Conservation (phyloP, 2,329 filamentous ascomycete genomes). For the Knufia fluminis region DNA sequence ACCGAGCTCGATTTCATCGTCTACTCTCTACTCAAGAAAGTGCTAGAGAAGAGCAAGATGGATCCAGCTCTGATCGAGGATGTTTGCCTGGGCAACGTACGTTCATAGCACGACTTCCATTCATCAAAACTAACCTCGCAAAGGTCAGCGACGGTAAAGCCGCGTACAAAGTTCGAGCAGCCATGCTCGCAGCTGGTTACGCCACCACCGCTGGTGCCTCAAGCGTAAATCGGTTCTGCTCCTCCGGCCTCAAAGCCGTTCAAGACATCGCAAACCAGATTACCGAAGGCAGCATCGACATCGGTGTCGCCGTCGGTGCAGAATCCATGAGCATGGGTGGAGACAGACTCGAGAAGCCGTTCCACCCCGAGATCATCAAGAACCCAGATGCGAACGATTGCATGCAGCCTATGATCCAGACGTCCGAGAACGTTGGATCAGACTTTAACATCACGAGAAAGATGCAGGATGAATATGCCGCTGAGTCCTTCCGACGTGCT, state of each 20-base stretch:
- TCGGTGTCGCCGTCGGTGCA: conserved; percentile 79
- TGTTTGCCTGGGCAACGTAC: conserved; percentile 83
- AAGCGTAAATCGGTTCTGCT: conserved; percentile 92
- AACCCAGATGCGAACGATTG: conserved; percentile 75
- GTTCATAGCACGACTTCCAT: conserved; percentile 23
- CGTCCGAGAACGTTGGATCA: conserved; percentile 84
- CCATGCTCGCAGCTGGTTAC: conserved; percentile 82
- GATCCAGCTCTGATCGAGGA: conserved; percentile 79
- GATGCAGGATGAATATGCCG: conserved; percentile 73
- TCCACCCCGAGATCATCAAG: conserved; percentile 65
- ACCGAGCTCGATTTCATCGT: conserved; percentile 79
- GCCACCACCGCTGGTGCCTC: conserved; percentile 78
- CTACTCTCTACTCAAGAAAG: conserved; percentile 71
- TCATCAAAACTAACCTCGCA: conserved; percentile 1
- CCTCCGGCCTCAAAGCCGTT: conserved; percentile 86
- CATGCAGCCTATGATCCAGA: conserved; percentile 96
- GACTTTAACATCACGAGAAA: conserved; percentile 81
- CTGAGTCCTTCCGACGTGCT: conserved; percentile 77
- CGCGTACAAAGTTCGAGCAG: conserved; percentile 82
- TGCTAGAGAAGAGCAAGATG: conserved; percentile 61
- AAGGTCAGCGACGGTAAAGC: conserved; percentile 74
- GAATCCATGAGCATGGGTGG: conserved; percentile 76
- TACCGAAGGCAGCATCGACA: conserved; percentile 65
- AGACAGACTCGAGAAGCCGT: conserved; percentile 60
- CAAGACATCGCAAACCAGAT: conserved; percentile 93